phyloP scores from a whole-genome alignment of 2,329 filamentous ascomycete species.

The Chrysoporthe cubensis region DNA sequence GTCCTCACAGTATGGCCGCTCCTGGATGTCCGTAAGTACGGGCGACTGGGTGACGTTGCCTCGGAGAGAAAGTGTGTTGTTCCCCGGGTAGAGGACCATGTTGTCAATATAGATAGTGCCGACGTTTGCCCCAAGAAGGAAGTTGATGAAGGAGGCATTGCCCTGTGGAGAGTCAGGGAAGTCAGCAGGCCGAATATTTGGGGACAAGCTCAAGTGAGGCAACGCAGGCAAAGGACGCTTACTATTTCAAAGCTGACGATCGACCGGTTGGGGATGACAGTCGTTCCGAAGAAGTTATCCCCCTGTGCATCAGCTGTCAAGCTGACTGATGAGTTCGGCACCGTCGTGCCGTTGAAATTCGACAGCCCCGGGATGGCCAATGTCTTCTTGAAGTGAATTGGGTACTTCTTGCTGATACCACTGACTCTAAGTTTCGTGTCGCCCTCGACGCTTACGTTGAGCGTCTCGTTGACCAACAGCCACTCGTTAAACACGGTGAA shows the following conservation, averaged over 20 bases:
- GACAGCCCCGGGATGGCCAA: conserved; percentile 56
- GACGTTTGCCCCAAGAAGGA: conserved; percentile 53
- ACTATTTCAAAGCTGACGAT: conserved; percentile 67
- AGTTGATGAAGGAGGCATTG: conserved; percentile 65
- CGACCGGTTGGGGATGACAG: conserved; percentile 66
- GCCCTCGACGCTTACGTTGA: conserved; percentile 56
- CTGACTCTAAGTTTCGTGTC: conserved; percentile 55
- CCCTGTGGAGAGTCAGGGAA: conserved; percentile 47
- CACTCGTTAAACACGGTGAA: conserved; percentile 60
- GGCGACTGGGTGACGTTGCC: conserved; percentile 55
- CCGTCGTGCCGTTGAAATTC: conserved; percentile 57
- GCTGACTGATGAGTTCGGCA: conserved; percentile 55
- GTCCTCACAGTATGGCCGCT: conserved; percentile 55
- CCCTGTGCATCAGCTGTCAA: conserved; percentile 44
- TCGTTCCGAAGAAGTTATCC: conserved; percentile 65
- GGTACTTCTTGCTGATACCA: conserved; percentile 53
- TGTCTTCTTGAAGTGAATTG: conserved; percentile 61
- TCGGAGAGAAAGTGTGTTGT: conserved; percentile 59
- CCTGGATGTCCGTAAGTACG: conserved; percentile 49
- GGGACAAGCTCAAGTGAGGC: neutral
- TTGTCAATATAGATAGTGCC: conserved; percentile 62
- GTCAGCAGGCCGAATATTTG: neutral
- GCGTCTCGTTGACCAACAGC: conserved; percentile 54
- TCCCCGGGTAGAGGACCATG: conserved; percentile 61
- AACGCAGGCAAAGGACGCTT: conserved; percentile 37